Evolutionary conservation across 2,329 filamentous ascomycete genomes (phyloP).

Genomic region (Colletotrichum higginsianum): DNA sequence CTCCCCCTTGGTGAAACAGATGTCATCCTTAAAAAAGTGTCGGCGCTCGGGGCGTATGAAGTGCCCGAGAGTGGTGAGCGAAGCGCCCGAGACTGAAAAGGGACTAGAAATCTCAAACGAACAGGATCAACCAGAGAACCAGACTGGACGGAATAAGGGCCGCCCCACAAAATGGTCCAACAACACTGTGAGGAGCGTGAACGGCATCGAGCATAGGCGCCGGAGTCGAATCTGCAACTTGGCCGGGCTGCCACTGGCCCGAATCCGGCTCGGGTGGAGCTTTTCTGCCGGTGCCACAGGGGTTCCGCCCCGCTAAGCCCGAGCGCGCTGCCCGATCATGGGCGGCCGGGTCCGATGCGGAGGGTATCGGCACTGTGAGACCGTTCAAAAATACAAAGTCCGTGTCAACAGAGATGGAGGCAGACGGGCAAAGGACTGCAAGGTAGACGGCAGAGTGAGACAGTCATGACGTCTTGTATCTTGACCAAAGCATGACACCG

Average conservation of each 20-base stretch:
- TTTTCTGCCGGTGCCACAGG: not conserved
- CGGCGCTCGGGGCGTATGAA: too few relatives aligned
- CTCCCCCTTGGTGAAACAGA: too few relatives aligned
- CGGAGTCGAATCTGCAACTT: conserved; percentile 10
- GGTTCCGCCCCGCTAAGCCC: conserved; percentile 2
- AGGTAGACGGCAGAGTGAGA: not conserved
- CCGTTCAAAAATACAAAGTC: not conserved
- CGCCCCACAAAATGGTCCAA: conserved; percentile 32
- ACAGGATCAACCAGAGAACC: not conserved
- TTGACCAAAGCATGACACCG: too few relatives aligned
- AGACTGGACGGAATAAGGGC: conserved; percentile 3
- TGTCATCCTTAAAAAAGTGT: too few relatives aligned
- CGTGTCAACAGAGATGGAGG: not conserved
- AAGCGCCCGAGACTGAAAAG: too few relatives aligned
- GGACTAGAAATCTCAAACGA: too few relatives aligned
- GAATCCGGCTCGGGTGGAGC: conserved; percentile 16
- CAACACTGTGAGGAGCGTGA: conserved; percentile 29
- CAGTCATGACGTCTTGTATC: not conserved
- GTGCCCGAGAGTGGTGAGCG: too few relatives aligned
- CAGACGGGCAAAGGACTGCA: too few relatives aligned
- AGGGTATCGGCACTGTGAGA: conserved; percentile 21
- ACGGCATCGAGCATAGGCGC: not conserved
- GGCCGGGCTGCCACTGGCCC: conserved; percentile 3
- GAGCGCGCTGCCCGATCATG: not conserved
- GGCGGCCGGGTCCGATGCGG: conserved; percentile 24